Evolutionary conservation across 345 rosid genomes (phyloP).

Genomic region (Anastatica hierochuntica): DNA sequence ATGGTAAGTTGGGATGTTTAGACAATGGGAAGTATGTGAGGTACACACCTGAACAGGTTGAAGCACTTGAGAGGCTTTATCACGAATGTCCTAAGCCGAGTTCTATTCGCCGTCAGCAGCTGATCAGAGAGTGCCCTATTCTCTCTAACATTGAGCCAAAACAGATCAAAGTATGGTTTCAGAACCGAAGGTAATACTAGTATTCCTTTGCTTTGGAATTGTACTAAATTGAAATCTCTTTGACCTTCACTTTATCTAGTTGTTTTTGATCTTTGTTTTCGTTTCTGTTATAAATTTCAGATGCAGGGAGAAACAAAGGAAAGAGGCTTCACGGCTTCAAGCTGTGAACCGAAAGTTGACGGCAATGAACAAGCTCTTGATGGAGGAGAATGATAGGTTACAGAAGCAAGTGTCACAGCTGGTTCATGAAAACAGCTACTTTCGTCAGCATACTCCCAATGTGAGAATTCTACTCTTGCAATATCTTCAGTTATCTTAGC

Average conservation of each 20-base stretch:
- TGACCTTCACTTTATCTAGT: neutral
- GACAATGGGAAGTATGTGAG: constrained; percentile 98
- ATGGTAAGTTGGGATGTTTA: constrained; percentile 59
- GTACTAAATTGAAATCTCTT: neutral
- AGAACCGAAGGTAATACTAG: constrained; percentile 70
- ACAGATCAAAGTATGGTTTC: constrained; percentile 99
- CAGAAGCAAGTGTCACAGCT: constrained; percentile 98
- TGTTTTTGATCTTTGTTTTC: neutral
- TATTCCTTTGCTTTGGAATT: neutral
- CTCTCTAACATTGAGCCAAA: constrained; percentile 98
- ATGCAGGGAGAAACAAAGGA: constrained; percentile 98
- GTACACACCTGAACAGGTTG: constrained; percentile 99
- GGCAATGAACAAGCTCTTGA: constrained; percentile 97
- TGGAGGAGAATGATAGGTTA: constrained; percentile 99
- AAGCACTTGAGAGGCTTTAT: constrained; percentile 98
- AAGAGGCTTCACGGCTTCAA: constrained; percentile 96
- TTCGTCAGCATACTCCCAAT: constrained; percentile 85
- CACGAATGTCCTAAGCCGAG: constrained; percentile 99
- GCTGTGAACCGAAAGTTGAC: constrained; percentile 92
- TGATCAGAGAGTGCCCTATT: constrained; percentile 97
- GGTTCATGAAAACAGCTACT: constrained; percentile 96
- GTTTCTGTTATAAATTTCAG: too few species aligned
- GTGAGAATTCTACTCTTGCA: constrained; percentile 31
- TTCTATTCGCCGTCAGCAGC: constrained; percentile 95
- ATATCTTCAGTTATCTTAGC: neutral